Conservation (phyloP, 2,329 filamentous ascomycete species). For the Exophiala aquamarina region DNA sequence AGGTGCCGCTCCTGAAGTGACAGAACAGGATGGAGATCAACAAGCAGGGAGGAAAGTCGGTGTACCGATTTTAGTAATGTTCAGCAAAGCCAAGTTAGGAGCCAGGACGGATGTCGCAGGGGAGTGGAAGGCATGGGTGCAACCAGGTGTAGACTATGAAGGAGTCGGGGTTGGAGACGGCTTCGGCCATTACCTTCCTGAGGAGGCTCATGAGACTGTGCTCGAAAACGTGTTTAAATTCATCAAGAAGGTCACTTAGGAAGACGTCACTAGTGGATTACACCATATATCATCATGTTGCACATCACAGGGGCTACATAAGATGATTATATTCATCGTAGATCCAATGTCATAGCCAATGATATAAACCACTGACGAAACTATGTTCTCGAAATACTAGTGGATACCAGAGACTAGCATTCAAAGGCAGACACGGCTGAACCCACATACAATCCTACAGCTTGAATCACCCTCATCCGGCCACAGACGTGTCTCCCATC, state of each 20-base stretch:
- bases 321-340: too few relatives aligned
- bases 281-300: too few relatives aligned
- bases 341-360: too few relatives aligned
- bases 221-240: conserved; percentile 19
- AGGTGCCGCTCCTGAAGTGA: conserved; percentile 43
- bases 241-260: conserved; percentile 15
- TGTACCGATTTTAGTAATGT: conserved; percentile 45
- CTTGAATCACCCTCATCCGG: too few relatives aligned
- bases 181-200: conserved; percentile 48
- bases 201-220: conserved; percentile 42
- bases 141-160: conserved; percentile 17
- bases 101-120: conserved; percentile 33
- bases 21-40: conserved; percentile 48
- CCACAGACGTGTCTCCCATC: too few relatives aligned
- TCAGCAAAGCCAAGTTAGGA: conserved; percentile 44
- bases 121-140: conserved; percentile 49
- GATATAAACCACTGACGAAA: too few relatives aligned
- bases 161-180: conserved; percentile 25
- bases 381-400: too few relatives aligned
- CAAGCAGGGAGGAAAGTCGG: conserved; percentile 43
- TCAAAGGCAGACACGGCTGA: too few relatives aligned
- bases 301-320: too few relatives aligned
- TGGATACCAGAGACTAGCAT: too few relatives aligned
- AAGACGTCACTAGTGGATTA: too few relatives aligned
- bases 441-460: too few relatives aligned